A percentile compares a stretch with the other conserved stretches of the same genome.
Evolutionary conservation across 495 filamentous ascomycete species (phyloP).

Genomic region (Aspergillus egyptiacus): DNA sequence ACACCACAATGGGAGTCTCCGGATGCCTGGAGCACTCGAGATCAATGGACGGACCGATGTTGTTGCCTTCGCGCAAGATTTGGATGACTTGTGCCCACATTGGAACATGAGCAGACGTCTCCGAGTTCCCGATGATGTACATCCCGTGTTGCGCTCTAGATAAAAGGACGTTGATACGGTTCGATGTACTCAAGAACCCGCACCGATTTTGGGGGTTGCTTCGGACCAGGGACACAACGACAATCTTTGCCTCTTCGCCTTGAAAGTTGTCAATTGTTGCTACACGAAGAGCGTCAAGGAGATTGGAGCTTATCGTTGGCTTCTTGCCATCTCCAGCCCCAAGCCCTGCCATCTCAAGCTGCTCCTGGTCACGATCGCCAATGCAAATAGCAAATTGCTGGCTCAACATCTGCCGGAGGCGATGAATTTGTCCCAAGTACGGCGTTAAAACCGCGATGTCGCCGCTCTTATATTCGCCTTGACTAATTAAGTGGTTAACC

Average conservation of each 20-base stretch:
- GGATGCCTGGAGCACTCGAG: conserved; percentile 66
- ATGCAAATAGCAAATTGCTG: conserved; percentile 55
- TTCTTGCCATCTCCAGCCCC: not conserved
- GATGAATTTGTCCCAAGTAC: conserved; percentile 65
- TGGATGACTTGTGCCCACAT: conserved; percentile 68
- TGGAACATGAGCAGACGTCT: conserved; percentile 45
- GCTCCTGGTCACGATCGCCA: conserved; percentile 60
- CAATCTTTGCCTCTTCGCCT: conserved; percentile 73
- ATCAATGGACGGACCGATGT: conserved; percentile 49
- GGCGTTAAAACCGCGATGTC: conserved; percentile 81
- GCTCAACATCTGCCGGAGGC: conserved; percentile 47
- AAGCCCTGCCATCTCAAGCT: conserved; percentile 49
- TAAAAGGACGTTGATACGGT: conserved; percentile 77
- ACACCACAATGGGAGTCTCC: conserved; percentile 48
- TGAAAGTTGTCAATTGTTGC: conserved; percentile 84
- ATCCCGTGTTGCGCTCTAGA: conserved; percentile 71
- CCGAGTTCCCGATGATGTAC: conserved; percentile 74
- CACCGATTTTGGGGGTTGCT: conserved; percentile 57
- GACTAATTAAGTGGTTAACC: conserved; percentile 63
- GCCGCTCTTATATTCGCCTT: conserved; percentile 53
- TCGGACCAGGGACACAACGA: conserved; percentile 72
- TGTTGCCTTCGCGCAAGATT: conserved; percentile 44
- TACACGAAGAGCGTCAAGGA: conserved; percentile 55
- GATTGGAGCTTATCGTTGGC: conserved; percentile 27
- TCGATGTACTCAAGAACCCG: conserved; percentile 68